Conservation (phyloP, 192 early-diverging fungal species). For the Obelidium mucronatum region DNA sequence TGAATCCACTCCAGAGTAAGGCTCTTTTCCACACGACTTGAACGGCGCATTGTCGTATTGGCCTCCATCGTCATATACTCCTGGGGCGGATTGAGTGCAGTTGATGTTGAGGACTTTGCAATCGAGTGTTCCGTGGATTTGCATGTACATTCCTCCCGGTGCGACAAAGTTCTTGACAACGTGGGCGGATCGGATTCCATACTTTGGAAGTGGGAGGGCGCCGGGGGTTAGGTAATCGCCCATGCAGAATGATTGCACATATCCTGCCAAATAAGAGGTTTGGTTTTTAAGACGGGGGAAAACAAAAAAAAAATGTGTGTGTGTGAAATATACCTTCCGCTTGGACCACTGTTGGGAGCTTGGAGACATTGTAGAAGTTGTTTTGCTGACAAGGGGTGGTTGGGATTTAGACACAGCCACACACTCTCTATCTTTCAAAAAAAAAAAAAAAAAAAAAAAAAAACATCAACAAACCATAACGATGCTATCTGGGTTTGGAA, state of each 20-base stretch:
- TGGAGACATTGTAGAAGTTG: background rate
- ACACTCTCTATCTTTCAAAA: too few relatives aligned
- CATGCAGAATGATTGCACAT: conserved; percentile 41
- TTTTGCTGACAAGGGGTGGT: background rate
- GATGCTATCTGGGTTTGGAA: conserved; percentile 34
- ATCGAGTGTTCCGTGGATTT: conserved; percentile 38
- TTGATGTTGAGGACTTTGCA: conserved; percentile 42
- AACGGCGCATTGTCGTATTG: conserved; percentile 36
- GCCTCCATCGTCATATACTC: conserved; percentile 40
- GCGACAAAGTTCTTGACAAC: conserved; percentile 12
- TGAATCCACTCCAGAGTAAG: conserved; percentile 35
- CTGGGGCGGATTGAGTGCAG: conserved; percentile 24
- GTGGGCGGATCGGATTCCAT: conserved; percentile 37
- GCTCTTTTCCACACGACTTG: too few relatives aligned
- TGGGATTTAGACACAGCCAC: too few relatives aligned
- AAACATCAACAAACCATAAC: conserved; percentile 6
- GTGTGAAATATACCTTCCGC: too few relatives aligned
- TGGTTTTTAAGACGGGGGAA: too few relatives aligned
- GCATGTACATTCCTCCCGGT: conserved; percentile 7
- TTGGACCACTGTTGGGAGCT: background rate
- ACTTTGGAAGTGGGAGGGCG: conserved; percentile 18
- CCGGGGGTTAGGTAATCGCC: conserved; percentile 42
- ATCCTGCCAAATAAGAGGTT: too few relatives aligned
- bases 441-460: too few relatives aligned
- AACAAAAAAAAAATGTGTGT: too few relatives aligned